Evolutionary conservation across 495 filamentous ascomycete species (phyloP).

Genomic region (Chaetomium tenue): DNA sequence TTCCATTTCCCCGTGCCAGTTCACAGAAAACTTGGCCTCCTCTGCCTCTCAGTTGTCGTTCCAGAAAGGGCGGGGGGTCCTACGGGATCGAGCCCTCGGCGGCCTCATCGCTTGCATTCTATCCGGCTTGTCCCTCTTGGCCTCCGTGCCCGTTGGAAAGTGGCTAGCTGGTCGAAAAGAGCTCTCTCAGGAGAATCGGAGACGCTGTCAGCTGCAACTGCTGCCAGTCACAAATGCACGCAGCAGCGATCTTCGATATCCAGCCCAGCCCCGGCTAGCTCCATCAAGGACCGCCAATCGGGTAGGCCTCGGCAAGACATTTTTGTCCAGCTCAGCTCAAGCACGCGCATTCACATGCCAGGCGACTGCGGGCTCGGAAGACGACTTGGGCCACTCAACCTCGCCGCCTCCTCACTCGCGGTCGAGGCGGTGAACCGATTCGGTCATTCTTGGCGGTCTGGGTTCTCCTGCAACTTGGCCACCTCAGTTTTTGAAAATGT

Average conservation of each 20-base stretch:
- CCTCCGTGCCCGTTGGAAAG: not conserved
- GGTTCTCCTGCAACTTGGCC: not conserved
- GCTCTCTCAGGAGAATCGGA: too few species aligned
- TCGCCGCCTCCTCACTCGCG: not conserved
- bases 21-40: not conserved
- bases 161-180: not conserved
- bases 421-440: slow-evolving; percentile 12
- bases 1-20: not conserved
- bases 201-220: not conserved
- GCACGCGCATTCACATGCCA: slow-evolving; percentile 17
- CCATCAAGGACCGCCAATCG: slow-evolving; percentile 17
- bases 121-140: not conserved
- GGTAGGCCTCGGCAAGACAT: slow-evolving; percentile 24
- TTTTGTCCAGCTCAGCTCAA: slow-evolving; percentile 17
- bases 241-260: slow-evolving; percentile 8
- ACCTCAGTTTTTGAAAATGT: not conserved
- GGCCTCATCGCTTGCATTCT: not conserved
- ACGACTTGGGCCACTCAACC: not conserved
- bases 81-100: slow-evolving; percentile 1
- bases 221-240: not conserved
- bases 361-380: not conserved
- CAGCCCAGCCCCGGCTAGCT: slow-evolving; percentile 14
- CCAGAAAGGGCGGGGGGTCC: not conserved
- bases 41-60: not conserved
- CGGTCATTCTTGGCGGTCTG: not conserved